Conservation (phyloP, 306 rosid species). For the Dryas drummondii region DNA sequence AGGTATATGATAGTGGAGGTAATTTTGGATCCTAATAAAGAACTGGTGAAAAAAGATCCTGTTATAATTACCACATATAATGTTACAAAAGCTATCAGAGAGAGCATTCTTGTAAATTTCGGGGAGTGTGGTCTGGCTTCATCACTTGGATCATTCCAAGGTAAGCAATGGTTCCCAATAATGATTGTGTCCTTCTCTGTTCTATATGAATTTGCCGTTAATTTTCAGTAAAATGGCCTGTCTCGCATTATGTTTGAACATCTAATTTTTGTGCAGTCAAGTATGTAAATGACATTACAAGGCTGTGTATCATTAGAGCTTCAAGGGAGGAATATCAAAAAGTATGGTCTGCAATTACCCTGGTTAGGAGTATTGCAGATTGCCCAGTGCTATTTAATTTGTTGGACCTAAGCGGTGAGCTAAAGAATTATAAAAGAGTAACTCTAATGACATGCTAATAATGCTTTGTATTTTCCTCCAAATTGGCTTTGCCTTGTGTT, state of each 20-base stretch:
- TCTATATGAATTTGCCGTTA: neutral
- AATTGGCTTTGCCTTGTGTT: neutral
- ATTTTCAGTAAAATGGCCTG: neutral
- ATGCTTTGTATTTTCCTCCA: constrained; percentile 1
- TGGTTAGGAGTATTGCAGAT: constrained; percentile 65
- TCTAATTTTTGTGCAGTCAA: constrained; percentile 45
- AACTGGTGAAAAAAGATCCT: constrained; percentile 41
- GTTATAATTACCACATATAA: constrained; percentile 65
- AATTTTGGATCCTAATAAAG: constrained; percentile 70
- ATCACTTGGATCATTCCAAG: constrained; percentile 66
- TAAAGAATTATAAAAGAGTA: neutral
- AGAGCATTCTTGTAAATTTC: constrained; percentile 67
- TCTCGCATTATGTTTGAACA: neutral
- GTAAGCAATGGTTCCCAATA: constrained; percentile 30
- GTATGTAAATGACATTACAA: constrained; percentile 79
- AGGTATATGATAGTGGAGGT: constrained; percentile 79
- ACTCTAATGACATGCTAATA: neutral
- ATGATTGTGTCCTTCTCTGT: neutral
- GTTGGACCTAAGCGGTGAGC: constrained; percentile 68
- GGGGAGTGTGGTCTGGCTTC: constrained; percentile 92
- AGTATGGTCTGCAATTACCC: constrained; percentile 76
- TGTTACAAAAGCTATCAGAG: constrained; percentile 63
- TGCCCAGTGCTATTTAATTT: constrained; percentile 59
- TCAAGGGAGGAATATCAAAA: constrained; percentile 73
- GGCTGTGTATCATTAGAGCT: constrained; percentile 64